Evolutionary conservation across 2,329 filamentous ascomycete genomes (phyloP).

Genomic region (Alternaria angustiovoidea): DNA sequence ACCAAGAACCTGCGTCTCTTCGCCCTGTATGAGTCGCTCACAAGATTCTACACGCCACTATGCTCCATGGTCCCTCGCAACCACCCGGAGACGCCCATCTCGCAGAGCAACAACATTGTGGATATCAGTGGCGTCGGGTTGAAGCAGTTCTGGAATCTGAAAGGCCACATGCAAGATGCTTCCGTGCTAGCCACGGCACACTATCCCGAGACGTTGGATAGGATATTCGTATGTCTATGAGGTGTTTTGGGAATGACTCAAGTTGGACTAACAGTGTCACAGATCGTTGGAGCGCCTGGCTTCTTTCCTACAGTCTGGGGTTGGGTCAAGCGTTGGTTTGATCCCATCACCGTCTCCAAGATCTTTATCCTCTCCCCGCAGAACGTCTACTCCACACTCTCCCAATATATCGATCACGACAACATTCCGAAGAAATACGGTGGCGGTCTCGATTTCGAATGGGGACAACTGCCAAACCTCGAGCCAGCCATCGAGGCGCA

Average conservation of each 20-base stretch:
- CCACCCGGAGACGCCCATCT: conserved; percentile 82
- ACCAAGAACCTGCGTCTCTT: conserved; percentile 85
- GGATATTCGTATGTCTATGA: conserved; percentile 68
- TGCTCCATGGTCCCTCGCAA: conserved; percentile 81
- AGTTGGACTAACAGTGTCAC: conserved; percentile 10
- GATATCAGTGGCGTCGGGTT: conserved; percentile 88
- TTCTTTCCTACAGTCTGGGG: conserved; percentile 96
- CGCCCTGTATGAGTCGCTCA: conserved; percentile 92
- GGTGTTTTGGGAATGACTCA: not conserved
- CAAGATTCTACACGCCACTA: conserved; percentile 84
- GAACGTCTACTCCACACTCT: conserved; percentile 79
- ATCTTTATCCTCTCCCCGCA: conserved; percentile 84
- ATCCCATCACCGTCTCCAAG: conserved; percentile 85
- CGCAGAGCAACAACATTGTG: conserved; percentile 92
- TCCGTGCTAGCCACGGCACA: conserved; percentile 88
- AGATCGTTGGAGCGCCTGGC: conserved; percentile 85
- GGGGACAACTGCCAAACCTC: conserved; percentile 76
- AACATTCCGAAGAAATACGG: conserved; percentile 93
- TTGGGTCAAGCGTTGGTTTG: conserved; percentile 94
- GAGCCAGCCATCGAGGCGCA: conserved; percentile 62
- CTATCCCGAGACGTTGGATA: conserved; percentile 92
- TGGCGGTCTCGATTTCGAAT: conserved; percentile 82
- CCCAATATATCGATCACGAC: conserved; percentile 79
- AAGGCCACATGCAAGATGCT: conserved; percentile 91
- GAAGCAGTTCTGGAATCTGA: conserved; percentile 96